Conservation (phyloP, 352 stramenopile species). For the Plasmopara viticola region DNA sequence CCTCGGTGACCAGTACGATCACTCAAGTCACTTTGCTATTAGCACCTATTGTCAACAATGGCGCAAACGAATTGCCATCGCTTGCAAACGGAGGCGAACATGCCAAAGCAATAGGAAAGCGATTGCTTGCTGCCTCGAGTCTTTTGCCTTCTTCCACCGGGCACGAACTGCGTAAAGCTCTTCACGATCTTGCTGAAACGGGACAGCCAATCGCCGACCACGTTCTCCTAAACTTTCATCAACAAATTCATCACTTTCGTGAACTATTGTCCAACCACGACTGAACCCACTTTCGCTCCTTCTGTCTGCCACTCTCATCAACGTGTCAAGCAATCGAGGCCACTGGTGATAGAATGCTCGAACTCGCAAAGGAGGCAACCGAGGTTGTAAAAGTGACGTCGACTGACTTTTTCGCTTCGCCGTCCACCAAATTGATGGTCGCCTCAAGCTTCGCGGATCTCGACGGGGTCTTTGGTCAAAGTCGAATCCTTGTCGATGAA, state of each 20-base stretch:
- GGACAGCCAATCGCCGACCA: background rate
- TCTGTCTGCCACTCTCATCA: background rate
- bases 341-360: background rate
- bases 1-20: background rate
- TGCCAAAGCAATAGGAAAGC: background rate
- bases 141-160: background rate
- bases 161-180: background rate
- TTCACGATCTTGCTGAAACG: background rate
- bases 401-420: constrained; percentile 21
- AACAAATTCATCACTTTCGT: constrained; percentile 1
- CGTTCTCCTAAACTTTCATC: background rate
- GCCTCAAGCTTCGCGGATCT: constrained; percentile 23
- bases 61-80: background rate
- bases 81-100: background rate
- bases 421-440: constrained; percentile 19
- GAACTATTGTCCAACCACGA: constrained; percentile 1
- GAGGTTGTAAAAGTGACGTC: background rate
- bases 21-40: background rate
- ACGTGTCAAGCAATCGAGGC: background rate
- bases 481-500: constrained; percentile 25
- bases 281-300: background rate
- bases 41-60: background rate
- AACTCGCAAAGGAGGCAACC: background rate
- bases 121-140: background rate
- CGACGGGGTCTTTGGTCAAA: constrained; percentile 18